Evolutionary conservation across 345 rosid genomes (phyloP), one percentile per base, ranked within the genome.

Genomic region (Camelina laxa): DNA sequence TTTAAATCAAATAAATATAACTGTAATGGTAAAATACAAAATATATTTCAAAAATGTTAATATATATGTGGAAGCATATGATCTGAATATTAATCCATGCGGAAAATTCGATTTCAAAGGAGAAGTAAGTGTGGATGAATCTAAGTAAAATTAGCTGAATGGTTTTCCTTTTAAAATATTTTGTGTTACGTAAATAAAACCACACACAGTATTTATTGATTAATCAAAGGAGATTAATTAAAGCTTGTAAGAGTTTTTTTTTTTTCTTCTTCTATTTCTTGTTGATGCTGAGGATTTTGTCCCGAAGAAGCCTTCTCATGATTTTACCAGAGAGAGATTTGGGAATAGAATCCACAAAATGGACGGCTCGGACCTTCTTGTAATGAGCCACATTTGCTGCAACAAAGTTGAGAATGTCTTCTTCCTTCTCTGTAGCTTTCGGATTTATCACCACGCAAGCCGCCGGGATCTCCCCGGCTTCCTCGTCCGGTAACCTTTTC

Each of bases 401-500:
- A 17, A 91, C 96, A 47, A 72, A 88, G 30, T 76, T 81, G 15
- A 89, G 83, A 16, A 93, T 87, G 70, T 91, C 91, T 66, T 86
- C 87, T 76, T 93, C 97, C 16, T 48, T 87, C 61, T 87, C 96
- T 57, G 60, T 80, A 3, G 90, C 87, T 35, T 79, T 82, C 4
- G 82, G 73, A 72, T 81, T 88, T 74, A 81, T 77, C 76, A 95
- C 99, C 7, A 95, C 92, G 41, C 92, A 95, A 4, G 97, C 97
- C 7, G 81, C 96, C 9, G 99, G 97, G 9, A 95, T 89, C 83
- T 95, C 99, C 16, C 96, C 97, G 0, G 97, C 97, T 77, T 92
- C 96, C 67, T 92, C 99, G 36, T 94, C 90, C 3, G 97, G 96
- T 39, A 94, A 62, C 85, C 99, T 91, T 70, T 31, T 13, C 31